Conservation (phyloP, 2,329 filamentous ascomycete species). For the Fusarium circinatum region DNA sequence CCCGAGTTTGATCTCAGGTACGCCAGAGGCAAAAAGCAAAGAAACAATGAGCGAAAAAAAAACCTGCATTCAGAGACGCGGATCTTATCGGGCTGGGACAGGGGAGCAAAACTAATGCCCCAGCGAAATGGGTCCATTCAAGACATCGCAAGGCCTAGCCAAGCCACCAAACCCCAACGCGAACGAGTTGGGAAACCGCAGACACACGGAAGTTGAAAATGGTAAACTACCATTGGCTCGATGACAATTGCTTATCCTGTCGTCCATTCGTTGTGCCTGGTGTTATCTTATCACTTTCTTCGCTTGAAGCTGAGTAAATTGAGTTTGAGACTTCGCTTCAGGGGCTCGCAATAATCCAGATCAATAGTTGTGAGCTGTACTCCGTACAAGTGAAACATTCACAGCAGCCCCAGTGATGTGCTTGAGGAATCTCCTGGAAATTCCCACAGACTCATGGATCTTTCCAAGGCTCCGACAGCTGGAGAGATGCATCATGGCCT, state of each 20-base stretch:
- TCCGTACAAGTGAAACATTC: not conserved
- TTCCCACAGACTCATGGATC: slow-evolving; percentile 21
- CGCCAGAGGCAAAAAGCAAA: slow-evolving; percentile 14
- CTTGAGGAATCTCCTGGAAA: slow-evolving; percentile 22
- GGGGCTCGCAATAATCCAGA: not conserved
- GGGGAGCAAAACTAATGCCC: slow-evolving; percentile 19
- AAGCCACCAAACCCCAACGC: slow-evolving; percentile 39
- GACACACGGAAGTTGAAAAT: slow-evolving; percentile 26
- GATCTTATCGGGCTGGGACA: slow-evolving; percentile 40
- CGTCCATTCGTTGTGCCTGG: slow-evolving; percentile 16
- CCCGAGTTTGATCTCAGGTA: slow-evolving; percentile 3
- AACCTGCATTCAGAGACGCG: slow-evolving; percentile 19
- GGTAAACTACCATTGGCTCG: slow-evolving; percentile 25
- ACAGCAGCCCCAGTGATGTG: slow-evolving; percentile 11
- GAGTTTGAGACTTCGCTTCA: slow-evolving; percentile 3
- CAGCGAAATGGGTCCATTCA: slow-evolving; percentile 26
- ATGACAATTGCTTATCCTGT: slow-evolving; percentile 14
- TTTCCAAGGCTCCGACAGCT: slow-evolving; percentile 25
- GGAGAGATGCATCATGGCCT: slow-evolving; percentile 25
- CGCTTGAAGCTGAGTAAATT: not conserved
- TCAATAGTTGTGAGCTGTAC: not conserved
- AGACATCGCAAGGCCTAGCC: slow-evolving; percentile 30
- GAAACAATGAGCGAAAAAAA: slow-evolving; percentile 9
- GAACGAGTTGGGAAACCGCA: slow-evolving; percentile 28
- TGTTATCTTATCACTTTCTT: slow-evolving; percentile 27